These are phyloP conservation scores for Fusarium sp. DNA, from an alignment of 2,329 filamentous ascomycete genomes.

Conservation along the genomic window DNA sequence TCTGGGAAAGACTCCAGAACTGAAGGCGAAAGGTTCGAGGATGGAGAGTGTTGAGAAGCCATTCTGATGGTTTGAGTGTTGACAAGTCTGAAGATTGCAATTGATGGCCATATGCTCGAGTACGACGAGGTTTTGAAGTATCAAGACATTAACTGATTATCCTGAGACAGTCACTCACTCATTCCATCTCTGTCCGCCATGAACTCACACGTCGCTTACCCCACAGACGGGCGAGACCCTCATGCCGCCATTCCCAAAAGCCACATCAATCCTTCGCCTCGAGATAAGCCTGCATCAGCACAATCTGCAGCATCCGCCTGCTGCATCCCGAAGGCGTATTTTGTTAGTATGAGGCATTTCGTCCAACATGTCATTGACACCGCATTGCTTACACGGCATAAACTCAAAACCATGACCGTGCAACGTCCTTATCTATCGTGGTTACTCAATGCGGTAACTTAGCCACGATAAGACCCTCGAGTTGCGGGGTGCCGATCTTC, in stretches of 20 bases:
- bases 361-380: background rate
- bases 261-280: background rate
- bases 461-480: constrained; percentile 38
- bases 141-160: background rate
- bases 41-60: background rate
- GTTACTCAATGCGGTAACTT: constrained; percentile 39
- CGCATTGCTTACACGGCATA: background rate
- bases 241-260: background rate
- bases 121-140: background rate
- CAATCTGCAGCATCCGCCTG: background rate
- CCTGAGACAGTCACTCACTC: background rate
- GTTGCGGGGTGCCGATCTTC: constrained; percentile 19
- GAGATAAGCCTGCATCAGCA: constrained; percentile 5
- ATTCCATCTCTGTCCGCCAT: too few relatives aligned
- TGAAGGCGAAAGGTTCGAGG: accelerated
- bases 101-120: accelerated
- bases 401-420: background rate
- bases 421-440: constrained; percentile 11
- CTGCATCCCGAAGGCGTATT: background rate
- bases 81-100: accelerated
- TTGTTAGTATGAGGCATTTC: background rate
- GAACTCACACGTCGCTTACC: accelerated
- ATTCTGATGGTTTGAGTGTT: background rate
- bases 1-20: constrained; percentile 11
- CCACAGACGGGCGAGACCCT: background rate